Conservation (phyloP, 257 asterid species). For the Henckelia pumila region DNA sequence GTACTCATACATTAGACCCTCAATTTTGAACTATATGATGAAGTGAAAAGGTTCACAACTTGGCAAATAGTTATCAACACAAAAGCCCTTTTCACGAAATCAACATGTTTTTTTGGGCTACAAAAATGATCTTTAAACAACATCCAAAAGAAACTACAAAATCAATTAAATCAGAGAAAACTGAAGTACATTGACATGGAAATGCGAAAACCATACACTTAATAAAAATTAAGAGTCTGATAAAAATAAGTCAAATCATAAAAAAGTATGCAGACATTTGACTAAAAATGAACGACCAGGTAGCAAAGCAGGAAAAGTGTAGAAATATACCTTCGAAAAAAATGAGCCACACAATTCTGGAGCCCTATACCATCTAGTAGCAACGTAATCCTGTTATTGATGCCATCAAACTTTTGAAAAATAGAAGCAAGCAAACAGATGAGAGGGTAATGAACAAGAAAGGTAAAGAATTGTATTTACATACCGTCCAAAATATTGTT, state of each 20-base stretch:
- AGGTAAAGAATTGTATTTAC: constrained; percentile 2
- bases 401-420: constrained; percentile 6
- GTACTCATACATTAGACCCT: not conserved
- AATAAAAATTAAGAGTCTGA: not conserved
- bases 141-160: not conserved
- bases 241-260: not conserved
- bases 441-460: not conserved
- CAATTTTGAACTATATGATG: not conserved
- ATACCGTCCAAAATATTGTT: constrained; percentile 95
- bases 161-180: not conserved
- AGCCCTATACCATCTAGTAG: constrained; percentile 93
- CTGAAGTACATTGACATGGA: not conserved
- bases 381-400: constrained; percentile 70
- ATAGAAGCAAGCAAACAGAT: constrained; percentile 1
- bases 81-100: constrained; percentile 10
- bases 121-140: not conserved
- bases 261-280: not conserved
- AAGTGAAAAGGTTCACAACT: not conserved
- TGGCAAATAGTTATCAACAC: not conserved
- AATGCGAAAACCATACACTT: not conserved
- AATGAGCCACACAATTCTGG: constrained; percentile 90
- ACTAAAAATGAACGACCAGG: not conserved
- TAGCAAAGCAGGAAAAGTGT: constrained; percentile 1
- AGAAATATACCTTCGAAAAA: constrained; percentile 62
- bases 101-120: constrained; percentile 1